Evolutionary conservation across 352 stramenopile species (phyloP), one percentile per base, ranked within the genome.

Genomic region (Phytopythium mirpurense): DNA sequence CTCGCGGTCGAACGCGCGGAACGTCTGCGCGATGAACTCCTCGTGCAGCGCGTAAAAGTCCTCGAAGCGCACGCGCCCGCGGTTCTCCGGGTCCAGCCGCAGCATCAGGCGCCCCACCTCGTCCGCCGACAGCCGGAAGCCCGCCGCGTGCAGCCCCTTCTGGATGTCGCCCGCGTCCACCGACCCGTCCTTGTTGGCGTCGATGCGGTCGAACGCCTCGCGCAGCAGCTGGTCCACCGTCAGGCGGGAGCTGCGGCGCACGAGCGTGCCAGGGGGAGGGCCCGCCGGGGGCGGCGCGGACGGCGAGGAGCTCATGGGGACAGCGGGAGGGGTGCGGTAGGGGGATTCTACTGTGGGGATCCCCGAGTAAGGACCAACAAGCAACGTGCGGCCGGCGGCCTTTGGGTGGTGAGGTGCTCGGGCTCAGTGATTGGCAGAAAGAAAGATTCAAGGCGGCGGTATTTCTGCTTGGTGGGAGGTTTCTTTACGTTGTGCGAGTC

Each of bases 1-100:
- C 21, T 76, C 63, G 34, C 56, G 65, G 63, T 93, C 82, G 49
- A 93, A 88, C 1, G 68, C 73, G 7, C 66, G 63, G 56, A 93
- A 93, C 12, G 81, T 93, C 63, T 90, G 60, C 32, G 50, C 4
- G 61, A 93, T 90, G 56, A 93, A 83, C 37, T 61, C 77, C 45
- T 93, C 82, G 60, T 93, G 82, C 56, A 93, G 52, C 19, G 72
- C 66, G 42, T 86, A 63, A 54, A 93, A 93, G 60, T 90, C 82
- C 1, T 80, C 72, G 54, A 86, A 93, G 11, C 68, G 78, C 24
- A 93, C 60, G 23, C 71, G 65, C n/a, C 82, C 82, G 46, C 70
- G 72, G 66, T 93, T 88, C 53, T 70, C 57, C 19, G 71, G 77
- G 48, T 93, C 82, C n/a, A 93, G 60, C 15, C 70, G 68, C 29